A percentile compares a stretch with the other conserved stretches of the same genome.
Evolutionary conservation across 192 early-diverging fungal genomes (phyloP).

Genomic region (Dispira parvispora): DNA sequence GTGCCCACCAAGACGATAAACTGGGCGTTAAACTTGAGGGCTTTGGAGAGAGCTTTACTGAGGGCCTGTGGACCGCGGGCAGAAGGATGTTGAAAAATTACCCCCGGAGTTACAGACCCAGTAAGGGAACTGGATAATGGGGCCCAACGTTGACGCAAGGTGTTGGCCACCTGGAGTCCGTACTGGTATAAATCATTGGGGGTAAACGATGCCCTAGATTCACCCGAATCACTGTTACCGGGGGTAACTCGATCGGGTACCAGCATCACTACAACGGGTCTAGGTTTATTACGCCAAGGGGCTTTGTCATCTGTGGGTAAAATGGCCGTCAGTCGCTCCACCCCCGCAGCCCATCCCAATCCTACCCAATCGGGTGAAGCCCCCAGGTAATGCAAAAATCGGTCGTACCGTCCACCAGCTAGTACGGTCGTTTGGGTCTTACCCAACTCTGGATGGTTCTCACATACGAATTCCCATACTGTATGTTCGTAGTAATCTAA

Average conservation of each 20-base stretch:
- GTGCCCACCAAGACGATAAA: conserved; percentile 1
- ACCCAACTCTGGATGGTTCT: conserved; percentile 23
- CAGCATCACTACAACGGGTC: background rate
- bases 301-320: background rate
- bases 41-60: background rate
- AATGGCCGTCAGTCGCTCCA: background rate
- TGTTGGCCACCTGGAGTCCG: background rate
- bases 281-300: background rate
- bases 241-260: background rate
- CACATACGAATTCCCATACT: conserved; percentile 41
- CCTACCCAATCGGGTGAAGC: conserved; percentile 29
- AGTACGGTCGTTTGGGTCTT: conserved; percentile 42
- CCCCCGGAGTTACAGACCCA: background rate
- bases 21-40: background rate
- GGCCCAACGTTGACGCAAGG: background rate
- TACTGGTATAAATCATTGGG: too few relatives aligned
- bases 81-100: background rate
- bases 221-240: background rate
- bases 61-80: background rate
- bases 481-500: conserved; percentile 57
- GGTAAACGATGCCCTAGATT: background rate
- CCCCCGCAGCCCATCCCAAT: conserved; percentile 20
- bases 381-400: conserved; percentile 34
- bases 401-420: conserved; percentile 50
- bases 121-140: background rate